A percentile compares a stretch with the other conserved stretches of the same genome.
Conservation (phyloP, 805 yeast species). For the Candida tammaniensis region DNA sequence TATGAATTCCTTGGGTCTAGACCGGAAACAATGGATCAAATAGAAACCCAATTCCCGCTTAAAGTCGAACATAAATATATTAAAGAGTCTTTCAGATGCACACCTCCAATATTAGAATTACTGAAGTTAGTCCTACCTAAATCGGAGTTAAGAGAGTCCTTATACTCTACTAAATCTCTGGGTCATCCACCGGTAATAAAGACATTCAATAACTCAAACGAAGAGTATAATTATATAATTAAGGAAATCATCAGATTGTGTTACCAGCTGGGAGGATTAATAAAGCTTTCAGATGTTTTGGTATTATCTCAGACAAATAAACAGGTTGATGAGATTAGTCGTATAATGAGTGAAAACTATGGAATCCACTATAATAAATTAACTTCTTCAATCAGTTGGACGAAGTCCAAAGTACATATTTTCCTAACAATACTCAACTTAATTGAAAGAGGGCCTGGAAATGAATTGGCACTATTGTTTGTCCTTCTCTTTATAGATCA, state of each 20-base stretch:
- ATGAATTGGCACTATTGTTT: constrained; percentile 31
- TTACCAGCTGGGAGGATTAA: constrained; percentile 37
- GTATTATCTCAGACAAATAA: constrained; percentile 52
- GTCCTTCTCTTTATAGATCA: constrained; percentile 25
- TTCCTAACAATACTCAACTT: constrained; percentile 51
- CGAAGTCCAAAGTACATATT: constrained; percentile 39
- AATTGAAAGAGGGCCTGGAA: constrained; percentile 27
- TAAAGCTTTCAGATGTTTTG: constrained; percentile 49
- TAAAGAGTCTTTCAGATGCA: constrained; percentile 56
- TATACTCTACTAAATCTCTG: constrained; percentile 16
- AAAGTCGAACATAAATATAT: constrained; percentile 31
- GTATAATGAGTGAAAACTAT: constrained; percentile 30
- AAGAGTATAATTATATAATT: constrained; percentile 44
- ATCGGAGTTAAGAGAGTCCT: neutral
- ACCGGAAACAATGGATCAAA: constrained; percentile 27
- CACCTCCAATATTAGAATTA: constrained; percentile 52
- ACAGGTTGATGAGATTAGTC: constrained; percentile 40
- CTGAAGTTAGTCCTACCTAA: constrained; percentile 26
- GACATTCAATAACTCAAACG: constrained; percentile 17
- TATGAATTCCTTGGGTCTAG: constrained; percentile 63
- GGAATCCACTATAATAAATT: constrained; percentile 45
- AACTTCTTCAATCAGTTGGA: constrained; percentile 52
- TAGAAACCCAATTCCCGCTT: constrained; percentile 21
- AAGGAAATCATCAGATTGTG: constrained; percentile 44
- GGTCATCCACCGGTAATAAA: constrained; percentile 23